Base-by-base conservation (phyloP, 495 filamentous ascomycete genomes). In the Pseudomonodictys pantanalensis region DNA sequence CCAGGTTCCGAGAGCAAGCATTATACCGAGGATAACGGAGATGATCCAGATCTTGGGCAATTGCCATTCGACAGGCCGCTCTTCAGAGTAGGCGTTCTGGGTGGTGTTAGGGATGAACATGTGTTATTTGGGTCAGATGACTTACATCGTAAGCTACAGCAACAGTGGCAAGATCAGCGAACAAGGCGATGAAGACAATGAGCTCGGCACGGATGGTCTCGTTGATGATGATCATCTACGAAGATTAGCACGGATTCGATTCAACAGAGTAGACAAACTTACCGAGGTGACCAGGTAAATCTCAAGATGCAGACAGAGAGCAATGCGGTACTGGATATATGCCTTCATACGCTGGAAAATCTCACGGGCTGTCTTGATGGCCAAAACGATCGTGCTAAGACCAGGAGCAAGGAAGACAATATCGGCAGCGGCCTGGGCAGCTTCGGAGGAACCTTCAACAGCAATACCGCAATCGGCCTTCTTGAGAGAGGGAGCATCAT, bases 281-380 rank as follows among this genome's bases (percentile, higher is more conserved):
- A 41, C 38, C 46, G 84, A 86, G 60, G 85, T 86, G 62, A 87
- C 84, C n/a, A 89, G 77, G 78, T 88, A 89, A 69, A 89, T 82
- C 76, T 89, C 86, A 67, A 89, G 75, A 74, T 89, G 86, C 48
- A 89, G 77, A 74, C 86, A 89, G 57, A 89, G 82, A 55, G 86
- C 86, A 68, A 89, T 89, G 82, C 86, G 86, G 77, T 89, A 89
- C 72, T 89, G 85, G 60, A 89, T 87, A 70, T 89, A 89, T 32
- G 85, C 81, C 81, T 89, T 89, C 86, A 89, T 89, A 67, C 86
- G 86, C 78, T 89, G 86, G 84, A 89, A 89, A 69, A 89, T 89
- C 74, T 89, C 82, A 68, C 86, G 84, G 63, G 86, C 83, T 65
- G 86, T 85, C 79, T 89, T 89, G 78, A 89, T 89, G 61, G 86